phyloP scores from a whole-genome alignment of 352 stramenopile genomes.

The Globisporangium cederbergense region DNA sequence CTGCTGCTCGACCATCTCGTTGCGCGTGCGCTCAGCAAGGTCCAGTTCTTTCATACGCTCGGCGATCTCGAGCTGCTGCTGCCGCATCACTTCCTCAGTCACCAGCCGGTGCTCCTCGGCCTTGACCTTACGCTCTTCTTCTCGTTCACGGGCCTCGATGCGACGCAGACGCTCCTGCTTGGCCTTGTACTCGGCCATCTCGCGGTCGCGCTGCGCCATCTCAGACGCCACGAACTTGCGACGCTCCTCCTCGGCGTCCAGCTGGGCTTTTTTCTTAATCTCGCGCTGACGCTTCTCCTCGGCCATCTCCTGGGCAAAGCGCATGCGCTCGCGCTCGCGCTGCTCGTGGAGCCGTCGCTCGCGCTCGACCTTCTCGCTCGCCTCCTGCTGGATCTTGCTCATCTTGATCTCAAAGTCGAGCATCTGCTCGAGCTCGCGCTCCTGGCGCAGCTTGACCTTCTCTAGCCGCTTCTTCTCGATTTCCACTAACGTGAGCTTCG shows the following conservation, averaged over 20 bases:
- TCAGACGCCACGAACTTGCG: constrained; percentile 58
- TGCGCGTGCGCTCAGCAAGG: constrained; percentile 56
- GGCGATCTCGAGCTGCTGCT: constrained; percentile 69
- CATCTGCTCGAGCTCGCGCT: constrained; percentile 88
- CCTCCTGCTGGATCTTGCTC: constrained; percentile 78
- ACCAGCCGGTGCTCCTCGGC: constrained; percentile 64
- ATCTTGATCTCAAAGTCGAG: constrained; percentile 91
- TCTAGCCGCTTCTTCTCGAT: constrained; percentile 69
- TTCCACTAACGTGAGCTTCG: constrained; percentile 45
- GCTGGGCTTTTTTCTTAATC: constrained; percentile 78
- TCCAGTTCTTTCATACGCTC: constrained; percentile 56
- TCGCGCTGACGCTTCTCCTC: constrained; percentile 75
- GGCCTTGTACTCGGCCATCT: constrained; percentile 75
- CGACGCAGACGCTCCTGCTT: constrained; percentile 61
- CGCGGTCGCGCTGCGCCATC: constrained; percentile 67
- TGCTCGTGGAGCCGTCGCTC: constrained; percentile 66
- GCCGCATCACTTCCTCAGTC: constrained; percentile 48
- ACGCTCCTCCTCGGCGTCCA: constrained; percentile 81
- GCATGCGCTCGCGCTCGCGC: constrained; percentile 58
- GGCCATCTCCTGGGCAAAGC: constrained; percentile 60
- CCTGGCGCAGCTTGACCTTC: constrained; percentile 71
- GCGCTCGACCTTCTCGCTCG: constrained; percentile 59
- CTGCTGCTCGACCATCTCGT: constrained; percentile 75
- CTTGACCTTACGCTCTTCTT: constrained; percentile 74
- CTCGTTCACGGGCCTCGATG: constrained; percentile 62